phyloP scores from a whole-genome alignment of 2,329 filamentous ascomycete species.

The Orbilia quercus region DNA sequence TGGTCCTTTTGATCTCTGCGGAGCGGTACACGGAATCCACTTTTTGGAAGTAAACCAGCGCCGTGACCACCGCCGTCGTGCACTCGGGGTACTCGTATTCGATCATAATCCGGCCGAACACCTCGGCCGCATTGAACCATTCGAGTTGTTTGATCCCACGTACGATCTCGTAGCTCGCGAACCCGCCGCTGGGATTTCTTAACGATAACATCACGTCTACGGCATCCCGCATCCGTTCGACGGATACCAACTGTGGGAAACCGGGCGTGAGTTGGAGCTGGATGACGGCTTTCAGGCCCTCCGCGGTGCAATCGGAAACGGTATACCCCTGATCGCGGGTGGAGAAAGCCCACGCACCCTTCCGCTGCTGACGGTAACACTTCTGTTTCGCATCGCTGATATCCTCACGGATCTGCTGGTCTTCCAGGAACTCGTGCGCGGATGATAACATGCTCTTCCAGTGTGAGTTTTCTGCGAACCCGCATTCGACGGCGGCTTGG shows the following conservation, averaged over 20 bases:
- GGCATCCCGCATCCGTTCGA: slow-evolving; percentile 83
- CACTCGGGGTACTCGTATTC: slow-evolving; percentile 99
- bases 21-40: slow-evolving; percentile 83
- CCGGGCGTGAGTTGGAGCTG: slow-evolving; percentile 81
- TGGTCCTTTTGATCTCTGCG: slow-evolving; percentile 78
- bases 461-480: slow-evolving; percentile 78
- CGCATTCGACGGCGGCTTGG: slow-evolving; percentile 81
- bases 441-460: slow-evolving; percentile 86
- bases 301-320: slow-evolving; percentile 92
- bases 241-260: slow-evolving; percentile 78
- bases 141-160: slow-evolving; percentile 83
- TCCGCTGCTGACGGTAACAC: slow-evolving; percentile 89
- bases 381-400: slow-evolving; percentile 75
- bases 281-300: slow-evolving; percentile 87
- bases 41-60: slow-evolving; percentile 81
- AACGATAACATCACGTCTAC: slow-evolving; percentile 91
- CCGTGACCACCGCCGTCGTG: slow-evolving; percentile 92
- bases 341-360: slow-evolving; percentile 96
- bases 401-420: slow-evolving; percentile 89
- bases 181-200: slow-evolving; percentile 84
- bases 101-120: slow-evolving; percentile 97
- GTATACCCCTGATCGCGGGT: slow-evolving; percentile 92
- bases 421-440: slow-evolving; percentile 85
- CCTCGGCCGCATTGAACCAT: slow-evolving; percentile 91
- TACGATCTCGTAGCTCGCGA: slow-evolving; percentile 87